Conservation (phyloP, 352 stramenopile species). For the Phytopythium litorale region DNA sequence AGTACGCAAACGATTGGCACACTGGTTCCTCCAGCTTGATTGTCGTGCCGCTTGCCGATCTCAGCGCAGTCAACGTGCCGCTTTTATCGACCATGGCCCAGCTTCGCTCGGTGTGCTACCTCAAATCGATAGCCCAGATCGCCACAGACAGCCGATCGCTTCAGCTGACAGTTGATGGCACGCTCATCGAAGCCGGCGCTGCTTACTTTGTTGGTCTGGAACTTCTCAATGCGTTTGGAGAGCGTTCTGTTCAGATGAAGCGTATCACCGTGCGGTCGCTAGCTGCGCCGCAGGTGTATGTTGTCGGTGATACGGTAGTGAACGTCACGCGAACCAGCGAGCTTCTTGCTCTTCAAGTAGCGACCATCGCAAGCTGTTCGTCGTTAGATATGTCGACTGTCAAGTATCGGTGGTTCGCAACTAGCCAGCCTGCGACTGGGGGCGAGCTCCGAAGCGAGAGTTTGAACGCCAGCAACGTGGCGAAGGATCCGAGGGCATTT, state of each 20-base stretch:
- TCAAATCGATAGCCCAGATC: slow-evolving; percentile 29
- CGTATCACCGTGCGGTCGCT: slow-evolving; percentile 30
- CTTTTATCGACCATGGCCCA: slow-evolving; percentile 41
- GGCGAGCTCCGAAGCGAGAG: slow-evolving; percentile 14
- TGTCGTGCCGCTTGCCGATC: slow-evolving; percentile 24
- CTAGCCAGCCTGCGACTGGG: slow-evolving; percentile 11
- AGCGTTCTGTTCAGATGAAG: slow-evolving; percentile 22
- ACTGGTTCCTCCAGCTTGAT: slow-evolving; percentile 23
- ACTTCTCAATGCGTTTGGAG: slow-evolving; percentile 56
- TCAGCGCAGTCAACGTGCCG: slow-evolving; percentile 17
- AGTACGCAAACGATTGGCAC: slow-evolving; percentile 44
- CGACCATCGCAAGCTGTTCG: slow-evolving; percentile 42
- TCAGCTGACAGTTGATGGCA: slow-evolving; percentile 41
- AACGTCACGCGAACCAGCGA: slow-evolving; percentile 31
- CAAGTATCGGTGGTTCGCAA: slow-evolving; percentile 45
- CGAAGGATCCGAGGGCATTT: slow-evolving; percentile 62
- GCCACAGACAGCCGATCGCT: slow-evolving; percentile 17
- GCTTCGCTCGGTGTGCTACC: slow-evolving; percentile 44
- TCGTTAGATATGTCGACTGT: slow-evolving; percentile 29
- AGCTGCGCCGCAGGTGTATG: slow-evolving; percentile 42
- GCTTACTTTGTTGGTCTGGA: slow-evolving; percentile 46
- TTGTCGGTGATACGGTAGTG: slow-evolving; percentile 36
- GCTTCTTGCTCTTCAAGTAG: slow-evolving; percentile 37
- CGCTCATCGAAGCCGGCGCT: slow-evolving; percentile 27
- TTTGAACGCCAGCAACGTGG: slow-evolving; percentile 45